Evolutionary conservation across 2,329 filamentous ascomycete genomes (phyloP), one percentile per base, ranked within the genome.

Genomic region (Diaporthe vaccinii): DNA sequence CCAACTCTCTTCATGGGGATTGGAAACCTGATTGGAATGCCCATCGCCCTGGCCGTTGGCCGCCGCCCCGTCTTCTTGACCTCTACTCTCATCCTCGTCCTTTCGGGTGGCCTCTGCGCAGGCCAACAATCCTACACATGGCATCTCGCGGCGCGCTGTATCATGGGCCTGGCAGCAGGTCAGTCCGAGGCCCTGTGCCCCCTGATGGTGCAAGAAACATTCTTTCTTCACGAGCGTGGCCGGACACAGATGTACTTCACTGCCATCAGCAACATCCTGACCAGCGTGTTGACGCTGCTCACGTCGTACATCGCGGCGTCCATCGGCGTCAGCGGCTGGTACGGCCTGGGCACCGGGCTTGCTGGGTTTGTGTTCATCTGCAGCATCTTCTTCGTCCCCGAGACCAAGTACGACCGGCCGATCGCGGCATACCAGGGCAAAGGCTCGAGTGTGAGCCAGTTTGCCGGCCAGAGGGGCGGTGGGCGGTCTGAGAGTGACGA

Each of bases 321-420:
- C 12, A 69, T 70, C n/a, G 75, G 75, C 31, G 73, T 67, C 20
- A 53, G 51, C 36, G 65, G 62, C n/a, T 76, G 73, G 57, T 76
- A 74, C 28, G 73, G 75, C 25, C 51, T 76, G 25, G 73, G 73
- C 9, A 79, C 79, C 5, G 81, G 81, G 55, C 78, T 82, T 72
- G 76, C 78, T 51, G 81, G 79, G 25, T 58, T 82, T 17, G 77
- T 82, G 3, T 89, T 89, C 78, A 84, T 85, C 22, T 84, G 85
- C 15, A 89, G 89, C 74, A 81, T 90, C 1, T 87, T 88, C 4
- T 81, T 89, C 53, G 58, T 74, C 20, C 75, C 72, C 9, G 72
- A 76, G 72, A 76, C 75, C 6, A 68, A 74, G 15, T 76, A 76
- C 28, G 75, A 72, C 10, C 46, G 75, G 5, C 75, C 72, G 0